Evolutionary conservation across 164 flowering plant species (phyloP).

Genomic region (Amborella trichopoda): DNA sequence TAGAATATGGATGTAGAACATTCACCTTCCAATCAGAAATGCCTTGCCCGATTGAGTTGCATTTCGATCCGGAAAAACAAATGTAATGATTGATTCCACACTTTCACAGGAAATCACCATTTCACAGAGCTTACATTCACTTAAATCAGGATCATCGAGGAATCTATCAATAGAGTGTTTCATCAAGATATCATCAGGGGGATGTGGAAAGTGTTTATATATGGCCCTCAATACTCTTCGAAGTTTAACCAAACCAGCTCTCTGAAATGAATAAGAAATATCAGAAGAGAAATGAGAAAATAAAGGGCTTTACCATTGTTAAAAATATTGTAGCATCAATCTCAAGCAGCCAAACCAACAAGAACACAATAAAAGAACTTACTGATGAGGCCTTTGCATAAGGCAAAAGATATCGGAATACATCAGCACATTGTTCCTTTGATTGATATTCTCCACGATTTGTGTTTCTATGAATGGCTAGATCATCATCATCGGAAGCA

Average conservation of each 20-base stretch:
- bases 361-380: conserved; percentile 31
- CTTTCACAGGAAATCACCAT: conserved; percentile 63
- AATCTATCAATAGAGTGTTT: conserved; percentile 73
- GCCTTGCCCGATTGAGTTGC: conserved; percentile 26
- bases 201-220: conserved; percentile 85
- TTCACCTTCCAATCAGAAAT: conserved; percentile 40
- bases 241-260: conserved; percentile 77
- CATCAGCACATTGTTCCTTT: conserved; percentile 97
- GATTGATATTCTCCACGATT: conserved; percentile 93
- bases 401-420: conserved; percentile 81
- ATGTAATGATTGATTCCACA: conserved; percentile 44
- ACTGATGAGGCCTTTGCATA: conserved; percentile 93
- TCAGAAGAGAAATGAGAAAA: no score
- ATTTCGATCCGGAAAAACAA: conserved; percentile 38
- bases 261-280: conserved; percentile 33
- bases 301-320: no score
- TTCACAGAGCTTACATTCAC: conserved; percentile 76
- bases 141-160: conserved; percentile 59
- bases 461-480: conserved; percentile 78
- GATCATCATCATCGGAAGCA: conserved; percentile 76
- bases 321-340: no score
- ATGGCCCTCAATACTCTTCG: conserved; percentile 89
- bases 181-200: conserved; percentile 61
- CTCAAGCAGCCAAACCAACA: no score
- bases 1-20: no score